Evolutionary conservation across 108 stramenopile species (phyloP).

Genomic region (Aurantiochytrium sp.): DNA sequence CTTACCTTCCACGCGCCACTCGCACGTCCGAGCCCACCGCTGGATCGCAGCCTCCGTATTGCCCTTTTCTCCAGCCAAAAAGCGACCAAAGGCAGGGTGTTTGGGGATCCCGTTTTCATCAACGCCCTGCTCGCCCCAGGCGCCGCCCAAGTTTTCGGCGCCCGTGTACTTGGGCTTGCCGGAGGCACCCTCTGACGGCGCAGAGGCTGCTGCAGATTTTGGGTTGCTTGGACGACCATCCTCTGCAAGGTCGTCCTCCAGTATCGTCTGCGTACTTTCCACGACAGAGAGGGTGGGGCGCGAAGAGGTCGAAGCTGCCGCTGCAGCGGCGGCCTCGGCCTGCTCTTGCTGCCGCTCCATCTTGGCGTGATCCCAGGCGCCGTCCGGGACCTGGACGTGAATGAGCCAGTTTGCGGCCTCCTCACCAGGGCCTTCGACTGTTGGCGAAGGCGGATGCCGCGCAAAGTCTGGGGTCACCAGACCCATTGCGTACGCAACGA

Average conservation of each 20-base stretch:
- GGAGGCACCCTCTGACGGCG: neutral
- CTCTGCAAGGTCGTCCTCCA: neutral
- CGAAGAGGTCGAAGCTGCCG: neutral
- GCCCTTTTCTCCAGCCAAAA: constrained; percentile 61
- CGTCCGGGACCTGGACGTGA: neutral
- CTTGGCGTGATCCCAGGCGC: neutral
- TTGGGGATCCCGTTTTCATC: neutral
- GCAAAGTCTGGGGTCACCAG: constrained; percentile 5
- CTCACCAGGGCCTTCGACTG: neutral
- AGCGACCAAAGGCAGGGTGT: constrained; percentile 34
- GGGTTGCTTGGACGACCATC: neutral
- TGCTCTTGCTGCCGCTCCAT: neutral
- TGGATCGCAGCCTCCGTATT: constrained; percentile 50
- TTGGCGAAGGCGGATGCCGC: neutral
- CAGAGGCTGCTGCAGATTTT: neutral
- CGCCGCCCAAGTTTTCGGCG: neutral
- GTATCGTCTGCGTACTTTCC: neutral
- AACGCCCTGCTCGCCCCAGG: neutral
- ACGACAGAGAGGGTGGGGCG: no score
- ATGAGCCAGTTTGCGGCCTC: constrained; percentile 3
- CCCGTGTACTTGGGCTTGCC: neutral
- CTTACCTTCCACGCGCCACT: constrained; percentile 55
- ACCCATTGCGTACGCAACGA: neutral
- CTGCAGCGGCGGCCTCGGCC: neutral
- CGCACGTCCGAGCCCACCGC: constrained; percentile 54